A percentile compares a stretch with the other conserved stretches of the same genome.
Conservation (phyloP, 441 rosid species). For the Adansonia madagascariensis region DNA sequence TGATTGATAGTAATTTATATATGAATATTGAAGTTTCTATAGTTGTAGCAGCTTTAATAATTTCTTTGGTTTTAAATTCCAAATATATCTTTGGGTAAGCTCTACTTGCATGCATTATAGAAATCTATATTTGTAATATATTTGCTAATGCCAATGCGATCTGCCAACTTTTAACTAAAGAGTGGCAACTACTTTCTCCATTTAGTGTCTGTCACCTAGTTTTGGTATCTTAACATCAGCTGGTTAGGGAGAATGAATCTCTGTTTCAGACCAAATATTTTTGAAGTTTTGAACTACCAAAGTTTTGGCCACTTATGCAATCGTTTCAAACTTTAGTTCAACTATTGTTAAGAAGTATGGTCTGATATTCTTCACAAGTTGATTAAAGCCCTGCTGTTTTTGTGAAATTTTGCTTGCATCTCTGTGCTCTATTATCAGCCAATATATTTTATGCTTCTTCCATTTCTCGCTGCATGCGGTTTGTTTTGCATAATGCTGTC, state of each 20-base stretch:
- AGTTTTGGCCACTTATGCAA: background rate
- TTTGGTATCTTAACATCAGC: background rate
- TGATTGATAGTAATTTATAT: background rate
- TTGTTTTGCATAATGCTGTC: background rate
- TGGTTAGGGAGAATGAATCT: background rate
- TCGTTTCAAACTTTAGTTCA: background rate
- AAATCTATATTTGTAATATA: background rate
- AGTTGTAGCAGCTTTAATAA: background rate
- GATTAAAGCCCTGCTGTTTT: slow-evolving; percentile 10
- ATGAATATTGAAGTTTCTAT: background rate
- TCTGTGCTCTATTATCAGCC: background rate
- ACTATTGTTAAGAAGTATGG: slow-evolving; percentile 1
- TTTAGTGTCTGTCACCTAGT: background rate
- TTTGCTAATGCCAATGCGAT: background rate
- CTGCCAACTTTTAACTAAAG: background rate
- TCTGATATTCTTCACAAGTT: background rate
- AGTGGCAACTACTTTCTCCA: background rate
- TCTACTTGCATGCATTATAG: background rate
- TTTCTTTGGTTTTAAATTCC: background rate
- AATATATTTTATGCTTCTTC: background rate
- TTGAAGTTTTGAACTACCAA: background rate
- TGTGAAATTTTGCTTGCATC: background rate
- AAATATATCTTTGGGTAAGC: background rate
- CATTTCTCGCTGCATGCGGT: background rate
- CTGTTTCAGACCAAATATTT: slow-evolving; percentile 6